Conservation (phyloP, 2,329 filamentous ascomycete species). For the Fusarium zealandicum region DNA sequence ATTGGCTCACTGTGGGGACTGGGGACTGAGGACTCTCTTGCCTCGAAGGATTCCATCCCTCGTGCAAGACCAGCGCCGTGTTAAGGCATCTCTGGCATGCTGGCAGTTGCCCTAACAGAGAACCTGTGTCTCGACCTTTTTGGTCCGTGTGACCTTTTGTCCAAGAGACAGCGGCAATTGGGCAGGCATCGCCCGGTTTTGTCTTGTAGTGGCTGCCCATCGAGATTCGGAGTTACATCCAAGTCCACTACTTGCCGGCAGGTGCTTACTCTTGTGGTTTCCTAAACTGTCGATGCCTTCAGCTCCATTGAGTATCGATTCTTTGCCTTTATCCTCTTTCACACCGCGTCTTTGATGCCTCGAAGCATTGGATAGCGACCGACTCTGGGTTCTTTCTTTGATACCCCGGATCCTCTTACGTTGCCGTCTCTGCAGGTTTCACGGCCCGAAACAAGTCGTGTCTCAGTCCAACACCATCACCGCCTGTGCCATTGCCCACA, state of each 20-base stretch:
- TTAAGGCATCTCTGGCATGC: slow-evolving; percentile 2
- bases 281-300: neutral
- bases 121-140: neutral
- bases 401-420: neutral
- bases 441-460: slow-evolving; percentile 18
- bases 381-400: neutral
- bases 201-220: slow-evolving; percentile 12
- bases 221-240: slow-evolving; percentile 13
- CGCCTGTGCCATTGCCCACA: slow-evolving; percentile 8
- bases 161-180: too few relatives aligned
- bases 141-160: slow-evolving; percentile 1
- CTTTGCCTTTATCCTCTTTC: neutral
- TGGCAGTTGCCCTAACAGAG: neutral
- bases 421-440: slow-evolving; percentile 13
- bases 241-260: neutral
- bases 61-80: neutral
- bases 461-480: slow-evolving; percentile 20
- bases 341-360: neutral
- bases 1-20: too few relatives aligned
- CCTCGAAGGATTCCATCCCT: too few relatives aligned
- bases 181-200: too few relatives aligned
- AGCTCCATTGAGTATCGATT: neutral
- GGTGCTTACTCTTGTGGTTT: neutral
- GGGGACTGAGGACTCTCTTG: too few relatives aligned
- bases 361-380: neutral